Evolutionary conservation across 495 filamentous ascomycete genomes (phyloP).

Genomic region (Daldinia grandis): DNA sequence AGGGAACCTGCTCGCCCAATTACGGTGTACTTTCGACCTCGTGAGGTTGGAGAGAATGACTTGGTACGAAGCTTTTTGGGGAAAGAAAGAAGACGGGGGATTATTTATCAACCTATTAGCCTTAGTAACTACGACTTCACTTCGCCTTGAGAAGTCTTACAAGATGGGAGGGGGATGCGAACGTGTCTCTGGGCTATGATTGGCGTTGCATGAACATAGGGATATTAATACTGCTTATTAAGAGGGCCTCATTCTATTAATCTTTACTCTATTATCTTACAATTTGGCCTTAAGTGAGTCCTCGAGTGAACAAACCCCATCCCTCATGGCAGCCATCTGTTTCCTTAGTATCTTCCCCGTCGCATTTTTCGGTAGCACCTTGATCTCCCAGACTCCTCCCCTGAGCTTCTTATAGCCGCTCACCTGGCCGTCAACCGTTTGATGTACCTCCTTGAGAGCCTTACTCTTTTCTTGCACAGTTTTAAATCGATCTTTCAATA

Average conservation of each 20-base stretch:
- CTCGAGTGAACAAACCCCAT: constrained; percentile 37
- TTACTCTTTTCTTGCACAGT: constrained; percentile 48
- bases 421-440: constrained; percentile 58
- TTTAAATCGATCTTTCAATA: constrained; percentile 58
- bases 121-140: too few relatives aligned
- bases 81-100: background rate
- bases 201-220: background rate
- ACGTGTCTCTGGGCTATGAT: background rate
- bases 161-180: background rate
- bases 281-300: constrained; percentile 14
- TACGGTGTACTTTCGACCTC: background rate
- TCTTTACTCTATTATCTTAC: background rate
- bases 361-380: constrained; percentile 47
- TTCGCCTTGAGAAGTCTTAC: too few relatives aligned
- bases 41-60: background rate
- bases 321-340: constrained; percentile 41
- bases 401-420: constrained; percentile 51
- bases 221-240: background rate
- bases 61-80: background rate
- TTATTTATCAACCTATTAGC: background rate
- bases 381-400: constrained; percentile 49
- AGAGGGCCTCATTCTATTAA: background rate
- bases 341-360: constrained; percentile 50
- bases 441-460: constrained; percentile 61
- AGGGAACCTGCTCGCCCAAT: background rate